Base-by-base conservation (phyloP, 495 filamentous ascomycete genomes). In the Articulospora tetracladia region DNA sequence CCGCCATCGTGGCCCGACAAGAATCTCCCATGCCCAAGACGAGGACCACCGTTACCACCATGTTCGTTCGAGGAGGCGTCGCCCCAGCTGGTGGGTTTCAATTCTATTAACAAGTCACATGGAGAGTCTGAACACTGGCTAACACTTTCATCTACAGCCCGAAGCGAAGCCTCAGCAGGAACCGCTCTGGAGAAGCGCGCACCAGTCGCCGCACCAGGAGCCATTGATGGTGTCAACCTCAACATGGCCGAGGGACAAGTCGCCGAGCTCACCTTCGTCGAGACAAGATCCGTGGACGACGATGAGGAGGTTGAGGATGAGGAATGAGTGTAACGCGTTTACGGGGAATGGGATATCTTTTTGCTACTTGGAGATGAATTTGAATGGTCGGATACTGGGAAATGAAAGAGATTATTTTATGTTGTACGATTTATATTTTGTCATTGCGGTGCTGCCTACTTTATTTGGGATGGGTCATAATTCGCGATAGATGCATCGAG, bases 201-300 rank as follows among this genome's bases (percentile, higher is more conserved):
- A 58, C 62, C 71, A 36, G 67, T 61, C 6, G 19, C 47, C 6
- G 20, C 15, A 4, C 17, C 41, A 7, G 47, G 47, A 50, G 47
- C 23, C 44, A 70, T 79, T 13, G 77, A 80, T 50, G 67, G 70
- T n/a, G 74, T 79, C 63, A 80, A 78, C 68, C 63, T 79, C 34
- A 80, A 79, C 27, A 76, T 80, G 23, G 70, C 77, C 44, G 75
- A 74, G 19, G 66, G 68, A 24, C 74, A 76, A 66, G 77, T 77
- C 4, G 70, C 77, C 30, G 78, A 76, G 60, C 76, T 80, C 69
- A 79, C 77, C 2, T 77, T 80, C 65, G 71, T 80, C 22, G 77
- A 79, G 69, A 70, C 73, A 34, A 63, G 73, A 22, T 70, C 71
- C 48, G 71, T 71, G 8, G 76, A 71, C 7, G 70, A 74, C 53